Base-by-base conservation (phyloP, 78 protist species). In the Dictyostelium firmibasis region DNA sequence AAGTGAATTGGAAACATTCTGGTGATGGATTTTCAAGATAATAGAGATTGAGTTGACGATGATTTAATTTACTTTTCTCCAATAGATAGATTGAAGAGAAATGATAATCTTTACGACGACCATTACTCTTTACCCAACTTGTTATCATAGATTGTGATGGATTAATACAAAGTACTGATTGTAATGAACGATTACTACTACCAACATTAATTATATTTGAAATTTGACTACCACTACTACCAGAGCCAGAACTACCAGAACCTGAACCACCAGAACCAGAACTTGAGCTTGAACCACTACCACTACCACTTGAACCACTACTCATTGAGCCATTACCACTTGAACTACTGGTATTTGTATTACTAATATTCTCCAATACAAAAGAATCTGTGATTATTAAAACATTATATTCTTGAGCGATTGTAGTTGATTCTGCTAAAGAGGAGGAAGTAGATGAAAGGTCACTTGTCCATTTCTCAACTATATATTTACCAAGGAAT, bases 31-130 rank as follows among this genome's bases (percentile, higher is more conserved):
- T 89, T n/a, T 78, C 94, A 27, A 43, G 13, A 23, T 78, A 36
- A 14, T 81, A 70, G 1, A 89, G 72, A 70, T 81, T 81, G 4
- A 89, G 38, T 23, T 43, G 82, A 36, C 87, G 29, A 81, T 89
- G 94, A 89, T 89, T 78, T n/a, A 89, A 18, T 67, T 81, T 78
- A 23, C 77, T 33, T 44, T 89, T 89, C 23, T 89, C 94, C 1
- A 89, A 20, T 2, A 89, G n/a, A 10, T n/a, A 33, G 18, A 89
- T 89, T 0, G 85, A 57, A 2, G 72, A 70, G 87, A 89, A 89
- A 41, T 50, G 25, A 41, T 81, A 89, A 20, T 89, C 94, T 35
- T 81, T 89, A 16, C 64, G 33, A 41, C 87, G 41, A 35, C 94
- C 86, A 69, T 53, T 27, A 6, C 53, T 13, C 35, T 89, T 89